Evolutionary conservation across 257 asterid genomes (phyloP).

Genomic region (Solanum corneliomulleri): DNA sequence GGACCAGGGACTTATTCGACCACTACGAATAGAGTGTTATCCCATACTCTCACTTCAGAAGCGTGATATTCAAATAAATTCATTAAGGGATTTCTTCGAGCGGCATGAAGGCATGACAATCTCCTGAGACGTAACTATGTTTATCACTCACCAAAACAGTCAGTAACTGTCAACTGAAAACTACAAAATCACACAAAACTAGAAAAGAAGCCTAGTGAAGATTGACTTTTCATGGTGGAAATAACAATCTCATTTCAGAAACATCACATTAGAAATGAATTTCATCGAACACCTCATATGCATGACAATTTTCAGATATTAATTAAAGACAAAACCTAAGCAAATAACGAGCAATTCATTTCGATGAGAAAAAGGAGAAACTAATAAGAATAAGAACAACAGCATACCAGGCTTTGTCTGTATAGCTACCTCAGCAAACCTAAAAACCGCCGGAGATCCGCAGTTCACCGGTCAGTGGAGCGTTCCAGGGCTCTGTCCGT

Average conservation of each 20-base stretch:
- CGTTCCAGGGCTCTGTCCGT: background rate
- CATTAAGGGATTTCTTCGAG: background rate
- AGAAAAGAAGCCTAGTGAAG: background rate
- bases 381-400: background rate
- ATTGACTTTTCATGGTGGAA: background rate
- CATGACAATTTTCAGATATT: background rate
- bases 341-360: background rate
- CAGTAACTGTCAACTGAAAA: background rate
- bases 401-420: background rate
- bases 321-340: background rate
- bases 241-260: background rate
- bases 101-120: background rate
- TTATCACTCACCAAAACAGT: background rate
- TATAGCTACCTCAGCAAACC: background rate
- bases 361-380: background rate
- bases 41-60: background rate
- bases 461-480: background rate
- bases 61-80: background rate
- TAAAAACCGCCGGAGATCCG: background rate
- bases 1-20: background rate
- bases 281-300: background rate
- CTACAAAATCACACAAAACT: background rate
- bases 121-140: background rate
- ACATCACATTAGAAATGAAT: background rate
- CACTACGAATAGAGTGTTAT: background rate